phyloP scores from a whole-genome alignment of 345 rosid species.

The Acer yangbiense region DNA sequence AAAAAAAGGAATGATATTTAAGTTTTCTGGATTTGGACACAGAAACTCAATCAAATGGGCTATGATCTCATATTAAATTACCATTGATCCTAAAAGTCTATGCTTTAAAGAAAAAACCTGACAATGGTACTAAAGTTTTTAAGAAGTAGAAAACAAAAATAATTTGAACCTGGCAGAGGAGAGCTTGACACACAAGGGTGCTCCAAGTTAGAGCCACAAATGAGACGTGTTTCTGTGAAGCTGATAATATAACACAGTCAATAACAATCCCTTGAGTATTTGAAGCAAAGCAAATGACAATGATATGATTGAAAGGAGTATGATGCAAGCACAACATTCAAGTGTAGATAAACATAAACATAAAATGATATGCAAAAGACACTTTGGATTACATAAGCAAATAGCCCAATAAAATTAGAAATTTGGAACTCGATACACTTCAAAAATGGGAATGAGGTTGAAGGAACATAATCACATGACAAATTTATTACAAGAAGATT shows the following conservation, averaged over 20 bases:
- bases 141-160: not conserved
- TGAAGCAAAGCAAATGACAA: not conserved
- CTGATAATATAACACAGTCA: slow-evolving; percentile 40
- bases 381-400: not conserved
- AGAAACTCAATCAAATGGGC: not conserved
- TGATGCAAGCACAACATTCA: not conserved
- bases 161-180: slow-evolving; percentile 54
- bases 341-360: slow-evolving; percentile 10
- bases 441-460: slow-evolving; percentile 1
- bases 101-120: not conserved
- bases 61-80: not conserved
- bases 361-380: not conserved
- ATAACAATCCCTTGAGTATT: not conserved
- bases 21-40: not conserved
- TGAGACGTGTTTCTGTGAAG: slow-evolving; percentile 65
- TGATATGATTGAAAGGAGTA: not conserved
- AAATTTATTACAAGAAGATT: not conserved
- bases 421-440: not conserved
- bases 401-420: no score
- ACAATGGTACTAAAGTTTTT: not conserved
- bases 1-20: no score
- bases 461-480: not conserved
- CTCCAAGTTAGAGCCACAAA: slow-evolving; percentile 66
- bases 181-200: slow-evolving; percentile 68
- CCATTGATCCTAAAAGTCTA: not conserved